These are phyloP conservation scores for Kalmusia sp. DNA, from an alignment of 2,329 filamentous ascomycete genomes.

Conservation along the genomic window DNA sequence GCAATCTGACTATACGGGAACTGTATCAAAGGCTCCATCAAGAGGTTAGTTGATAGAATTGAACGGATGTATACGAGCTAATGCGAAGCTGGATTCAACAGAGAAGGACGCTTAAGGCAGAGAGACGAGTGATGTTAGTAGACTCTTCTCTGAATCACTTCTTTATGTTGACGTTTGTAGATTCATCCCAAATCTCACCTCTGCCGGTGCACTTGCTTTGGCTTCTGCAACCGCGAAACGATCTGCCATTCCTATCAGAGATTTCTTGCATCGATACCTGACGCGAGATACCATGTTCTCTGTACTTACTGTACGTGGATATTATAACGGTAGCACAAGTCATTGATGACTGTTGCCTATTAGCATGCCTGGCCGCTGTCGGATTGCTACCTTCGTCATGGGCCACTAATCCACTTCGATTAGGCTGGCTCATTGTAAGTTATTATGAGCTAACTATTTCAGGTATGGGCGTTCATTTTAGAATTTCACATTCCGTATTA, in stretches of 20 bases:
- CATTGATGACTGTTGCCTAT: too few relatives aligned
- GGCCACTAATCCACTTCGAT: background rate
- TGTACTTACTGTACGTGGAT: constrained; percentile 8
- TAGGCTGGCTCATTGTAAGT: too few relatives aligned
- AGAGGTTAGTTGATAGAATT: constrained; percentile 9
- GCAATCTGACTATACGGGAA: constrained; percentile 13
- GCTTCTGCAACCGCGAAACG: constrained; percentile 16
- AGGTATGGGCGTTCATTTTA: constrained; percentile 22
- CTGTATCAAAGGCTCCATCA: constrained; percentile 12
- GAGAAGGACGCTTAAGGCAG: constrained; percentile 12
- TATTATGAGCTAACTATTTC: constrained; percentile 4
- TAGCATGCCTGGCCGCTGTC: background rate
- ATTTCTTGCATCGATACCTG: constrained; percentile 24
- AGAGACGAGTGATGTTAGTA: constrained; percentile 21
- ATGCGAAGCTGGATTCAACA: too few relatives aligned
- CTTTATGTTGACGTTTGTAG: constrained; percentile 9
- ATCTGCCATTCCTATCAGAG: constrained; percentile 13
- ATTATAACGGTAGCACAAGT: background rate
- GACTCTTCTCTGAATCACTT: background rate
- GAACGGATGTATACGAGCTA: too few relatives aligned
- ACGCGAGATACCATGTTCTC: constrained; percentile 16
- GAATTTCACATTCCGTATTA: constrained; percentile 29
- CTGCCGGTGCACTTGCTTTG: constrained; percentile 16
- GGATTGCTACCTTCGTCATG: too few relatives aligned
- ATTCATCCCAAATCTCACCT: constrained; percentile 22